phyloP scores from a whole-genome alignment of 2,329 filamentous ascomycete species.

The Fusarium domesticum region DNA sequence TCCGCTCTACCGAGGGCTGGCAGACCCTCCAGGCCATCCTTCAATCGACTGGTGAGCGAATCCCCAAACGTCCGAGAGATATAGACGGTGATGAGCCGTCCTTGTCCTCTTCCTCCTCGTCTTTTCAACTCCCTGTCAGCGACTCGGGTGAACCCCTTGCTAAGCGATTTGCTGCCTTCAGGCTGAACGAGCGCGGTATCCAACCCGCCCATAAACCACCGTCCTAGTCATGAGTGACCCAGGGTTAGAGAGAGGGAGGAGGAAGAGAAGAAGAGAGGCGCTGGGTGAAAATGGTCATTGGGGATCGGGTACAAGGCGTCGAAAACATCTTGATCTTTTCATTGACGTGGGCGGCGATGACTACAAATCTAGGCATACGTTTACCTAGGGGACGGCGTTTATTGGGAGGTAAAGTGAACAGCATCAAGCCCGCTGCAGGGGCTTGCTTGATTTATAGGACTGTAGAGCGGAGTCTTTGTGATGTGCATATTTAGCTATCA shows the following conservation, averaged over 20 bases:
- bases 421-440: neutral
- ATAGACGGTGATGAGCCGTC: constrained; percentile 34
- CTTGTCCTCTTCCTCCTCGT: constrained; percentile 28
- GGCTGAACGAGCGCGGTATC: constrained; percentile 49
- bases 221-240: constrained; percentile 21
- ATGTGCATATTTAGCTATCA: neutral
- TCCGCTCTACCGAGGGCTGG: constrained; percentile 88
- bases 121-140: constrained; percentile 29
- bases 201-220: constrained; percentile 23
- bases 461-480: neutral
- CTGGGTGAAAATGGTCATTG: constrained; percentile 1
- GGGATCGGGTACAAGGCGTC: neutral
- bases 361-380: neutral
- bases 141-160: constrained; percentile 54
- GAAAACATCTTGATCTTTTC: neutral
- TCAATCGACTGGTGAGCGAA: constrained; percentile 95
- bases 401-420: neutral
- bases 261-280: neutral
- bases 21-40: constrained; percentile 89
- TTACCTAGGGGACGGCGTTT: constrained; percentile 7
- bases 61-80: constrained; percentile 64
- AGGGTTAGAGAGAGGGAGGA: constrained; percentile 1
- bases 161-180: constrained; percentile 66
- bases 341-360: neutral
- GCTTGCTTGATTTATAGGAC: neutral